phyloP scores from a whole-genome alignment of 805 yeast species.

The Starmera amethionina region DNA sequence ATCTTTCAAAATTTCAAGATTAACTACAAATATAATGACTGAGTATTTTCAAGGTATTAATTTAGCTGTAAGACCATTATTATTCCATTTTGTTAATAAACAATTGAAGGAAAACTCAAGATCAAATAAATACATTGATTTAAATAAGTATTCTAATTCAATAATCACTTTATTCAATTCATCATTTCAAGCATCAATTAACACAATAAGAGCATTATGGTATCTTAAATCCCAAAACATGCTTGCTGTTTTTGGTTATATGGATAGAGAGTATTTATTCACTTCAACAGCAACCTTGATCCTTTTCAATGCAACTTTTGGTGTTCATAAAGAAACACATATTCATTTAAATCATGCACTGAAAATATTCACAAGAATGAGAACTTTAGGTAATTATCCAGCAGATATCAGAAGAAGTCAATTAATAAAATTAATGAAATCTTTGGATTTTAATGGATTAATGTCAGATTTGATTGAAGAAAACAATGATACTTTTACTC shows the following conservation, averaged over 20 bases:
- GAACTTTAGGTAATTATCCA: conserved; percentile 69
- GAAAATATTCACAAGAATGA: conserved; percentile 61
- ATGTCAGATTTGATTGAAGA: conserved; percentile 47
- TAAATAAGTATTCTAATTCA: conserved; percentile 57
- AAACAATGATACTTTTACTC: conserved; percentile 39
- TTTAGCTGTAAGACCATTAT: conserved; percentile 64
- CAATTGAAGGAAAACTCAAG: conserved; percentile 43
- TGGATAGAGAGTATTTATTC: conserved; percentile 77
- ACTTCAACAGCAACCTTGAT: conserved; percentile 69
- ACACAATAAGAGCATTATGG: conserved; percentile 67
- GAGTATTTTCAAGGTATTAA: conserved; percentile 80
- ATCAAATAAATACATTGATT: conserved; percentile 46
- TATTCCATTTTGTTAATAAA: conserved; percentile 66
- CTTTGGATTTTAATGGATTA: conserved; percentile 59
- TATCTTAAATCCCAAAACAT: conserved; percentile 63
- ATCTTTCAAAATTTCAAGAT: conserved; percentile 46
- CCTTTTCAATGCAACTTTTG: conserved; percentile 70
- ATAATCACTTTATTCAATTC: conserved; percentile 63
- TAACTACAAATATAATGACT: conserved; percentile 67
- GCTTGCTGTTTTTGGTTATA: conserved; percentile 82
- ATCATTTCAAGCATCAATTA: conserved; percentile 72
- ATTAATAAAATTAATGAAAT: conserved; percentile 49
- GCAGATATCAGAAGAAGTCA: conserved; percentile 71
- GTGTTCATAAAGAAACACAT: conserved; percentile 67
- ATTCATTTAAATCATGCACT: conserved; percentile 68